Evolutionary conservation across 768 basidiomycete genomes (phyloP).

Genomic region (Pleurotus djamor): DNA sequence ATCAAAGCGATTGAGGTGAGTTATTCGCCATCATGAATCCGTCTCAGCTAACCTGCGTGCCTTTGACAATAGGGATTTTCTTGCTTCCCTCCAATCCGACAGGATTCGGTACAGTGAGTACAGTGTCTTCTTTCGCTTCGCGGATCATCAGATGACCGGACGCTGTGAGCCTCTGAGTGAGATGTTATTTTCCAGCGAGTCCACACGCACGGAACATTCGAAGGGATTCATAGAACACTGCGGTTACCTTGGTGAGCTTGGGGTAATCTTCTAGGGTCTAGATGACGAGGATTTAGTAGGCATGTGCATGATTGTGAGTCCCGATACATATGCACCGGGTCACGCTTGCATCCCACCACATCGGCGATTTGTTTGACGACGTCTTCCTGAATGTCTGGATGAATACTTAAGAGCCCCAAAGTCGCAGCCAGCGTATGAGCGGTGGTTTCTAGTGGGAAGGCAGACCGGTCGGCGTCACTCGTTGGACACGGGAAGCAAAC

Average conservation of each 20-base stretch:
- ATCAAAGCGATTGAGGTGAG: neutral
- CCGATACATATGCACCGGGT: slow-evolving; percentile 17
- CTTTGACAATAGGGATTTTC: slow-evolving; percentile 36
- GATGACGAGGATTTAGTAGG: neutral
- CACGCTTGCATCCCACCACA: slow-evolving; percentile 30
- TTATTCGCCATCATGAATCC: neutral
- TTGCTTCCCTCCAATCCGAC: slow-evolving; percentile 33
- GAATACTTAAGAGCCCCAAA: slow-evolving; percentile 40
- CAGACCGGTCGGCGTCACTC: neutral
- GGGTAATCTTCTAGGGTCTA: slow-evolving; percentile 38
- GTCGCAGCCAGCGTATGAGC: slow-evolving; percentile 47
- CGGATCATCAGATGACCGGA: slow-evolving; percentile 38
- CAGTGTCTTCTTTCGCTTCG: slow-evolving; percentile 39
- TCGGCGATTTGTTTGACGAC: slow-evolving; percentile 39
- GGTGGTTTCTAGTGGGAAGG: slow-evolving; percentile 38
- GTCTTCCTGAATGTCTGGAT: slow-evolving; percentile 49
- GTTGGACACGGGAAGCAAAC: neutral
- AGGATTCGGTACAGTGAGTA: slow-evolving; percentile 37
- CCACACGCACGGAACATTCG: slow-evolving; percentile 41
- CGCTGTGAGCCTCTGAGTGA: slow-evolving; percentile 21
- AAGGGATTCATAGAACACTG: slow-evolving; percentile 40
- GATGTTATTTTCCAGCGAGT: neutral
- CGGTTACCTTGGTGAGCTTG: slow-evolving; percentile 38
- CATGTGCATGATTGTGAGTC: neutral
- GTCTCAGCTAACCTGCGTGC: slow-evolving; percentile 23